Evolutionary conservation across 192 early-diverging fungal species (phyloP).

Genomic region (Chytriomyces sp.): DNA sequence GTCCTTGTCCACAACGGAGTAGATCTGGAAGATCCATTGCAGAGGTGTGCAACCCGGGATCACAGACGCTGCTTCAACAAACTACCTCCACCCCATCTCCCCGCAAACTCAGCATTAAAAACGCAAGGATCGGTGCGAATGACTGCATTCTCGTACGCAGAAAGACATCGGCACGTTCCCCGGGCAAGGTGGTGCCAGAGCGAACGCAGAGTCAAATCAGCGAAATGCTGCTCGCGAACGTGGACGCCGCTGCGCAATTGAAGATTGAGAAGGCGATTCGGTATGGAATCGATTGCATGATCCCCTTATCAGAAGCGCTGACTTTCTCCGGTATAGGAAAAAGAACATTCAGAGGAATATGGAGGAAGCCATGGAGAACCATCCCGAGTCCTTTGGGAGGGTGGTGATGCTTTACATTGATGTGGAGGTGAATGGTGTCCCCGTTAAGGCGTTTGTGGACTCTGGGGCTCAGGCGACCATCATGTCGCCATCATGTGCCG

Average conservation of each 20-base stretch:
- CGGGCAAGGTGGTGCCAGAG: no score
- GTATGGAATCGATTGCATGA: no score
- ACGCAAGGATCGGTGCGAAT: no score
- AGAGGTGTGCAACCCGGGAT: slow-evolving; percentile 65
- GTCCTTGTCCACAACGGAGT: slow-evolving; percentile 67
- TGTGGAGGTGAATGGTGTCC: slow-evolving; percentile 84
- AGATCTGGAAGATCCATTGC: slow-evolving; percentile 56
- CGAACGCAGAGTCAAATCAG: no score
- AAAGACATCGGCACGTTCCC: no score
- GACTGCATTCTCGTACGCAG: no score
- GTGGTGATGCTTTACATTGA: slow-evolving; percentile 92
- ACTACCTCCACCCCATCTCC: no score
- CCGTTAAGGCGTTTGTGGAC: slow-evolving; percentile 93
- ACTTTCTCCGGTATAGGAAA: no score
- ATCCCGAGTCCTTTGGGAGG: slow-evolving; percentile 91
- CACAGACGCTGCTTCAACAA: no score
- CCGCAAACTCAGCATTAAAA: no score
- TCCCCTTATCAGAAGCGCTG: no score
- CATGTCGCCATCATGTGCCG: slow-evolving; percentile 61
- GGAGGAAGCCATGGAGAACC: slow-evolving; percentile 79
- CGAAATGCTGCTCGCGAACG: slow-evolving; percentile 63
- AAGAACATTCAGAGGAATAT: slow-evolving; percentile 19
- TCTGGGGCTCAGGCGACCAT: slow-evolving; percentile 96
- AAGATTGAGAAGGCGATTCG: slow-evolving; percentile 88
- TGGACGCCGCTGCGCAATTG: slow-evolving; percentile 87